Evolutionary conservation across 345 rosid genomes (phyloP), one percentile per base, ranked within the genome.

Genomic region (Syzygium oleosum): DNA sequence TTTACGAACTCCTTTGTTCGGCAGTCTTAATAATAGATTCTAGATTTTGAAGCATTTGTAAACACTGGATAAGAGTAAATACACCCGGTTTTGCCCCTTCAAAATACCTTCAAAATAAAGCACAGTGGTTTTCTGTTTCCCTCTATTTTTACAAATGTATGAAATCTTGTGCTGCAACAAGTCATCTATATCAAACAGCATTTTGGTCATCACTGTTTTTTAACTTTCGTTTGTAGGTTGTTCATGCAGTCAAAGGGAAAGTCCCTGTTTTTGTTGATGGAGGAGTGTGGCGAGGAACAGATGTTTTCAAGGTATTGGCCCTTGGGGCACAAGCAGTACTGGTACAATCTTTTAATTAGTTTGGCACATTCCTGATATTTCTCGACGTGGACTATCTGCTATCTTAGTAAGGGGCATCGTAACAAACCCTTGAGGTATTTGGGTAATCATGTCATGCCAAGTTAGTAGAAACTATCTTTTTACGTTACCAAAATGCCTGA

Each of bases 291-390:
- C 90, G 96, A 73, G 99, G 98, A 85, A 96, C 98, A 0, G 97
- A 97, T 87, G 91, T 97, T 89, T 95, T 97, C 93, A 96, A 96
- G 91, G 98, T 98, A 4, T 89, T 97, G 86, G 96, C 98, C 19
- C 97, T 96, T 3, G 98, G 98, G 25, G 99, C 98, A 51, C 91
- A 95, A 92, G 97, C 97, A 88, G 95, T 97, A 84, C 97, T 97
- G 83, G 99, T 95, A 92, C 91, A 93, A 86, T 87, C 87, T 17
- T 52, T 23, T 19, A 19, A 6, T 16, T 54, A 54, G 9, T 54
- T 54, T 54, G 56, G 22, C 56, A 19, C 23, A 17, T 54, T 54
- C 56, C 56, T 54, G 56, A 54, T 54, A 16, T 54, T 54, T 54
- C 56, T 54, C 21, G 23, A 54, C 6, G 3, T 54, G 56, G 23